Conservation (phyloP, 2,329 filamentous ascomycete genomes). For the Meredithiella fracta region DNA sequence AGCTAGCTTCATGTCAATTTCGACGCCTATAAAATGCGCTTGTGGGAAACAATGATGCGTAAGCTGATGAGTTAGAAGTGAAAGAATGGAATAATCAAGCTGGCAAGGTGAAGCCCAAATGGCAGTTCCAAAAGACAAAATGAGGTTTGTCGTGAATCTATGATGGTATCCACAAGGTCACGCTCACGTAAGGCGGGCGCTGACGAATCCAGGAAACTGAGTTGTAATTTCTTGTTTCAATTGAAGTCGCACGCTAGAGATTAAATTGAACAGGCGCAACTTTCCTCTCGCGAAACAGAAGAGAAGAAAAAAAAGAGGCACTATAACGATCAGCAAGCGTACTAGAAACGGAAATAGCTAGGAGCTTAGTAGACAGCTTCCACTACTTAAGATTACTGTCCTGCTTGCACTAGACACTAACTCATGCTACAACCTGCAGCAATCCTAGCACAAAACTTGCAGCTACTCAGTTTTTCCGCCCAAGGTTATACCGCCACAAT, state of each 20-base stretch:
- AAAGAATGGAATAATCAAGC: no score
- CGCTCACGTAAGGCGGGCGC: background rate
- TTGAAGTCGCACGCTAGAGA: background rate
- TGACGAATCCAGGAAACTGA: background rate
- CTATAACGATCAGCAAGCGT: no score
- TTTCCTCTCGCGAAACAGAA: background rate
- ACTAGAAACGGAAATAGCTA: no score
- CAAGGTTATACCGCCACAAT: background rate
- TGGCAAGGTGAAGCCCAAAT: no score
- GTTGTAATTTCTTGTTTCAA: background rate
- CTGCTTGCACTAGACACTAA: background rate
- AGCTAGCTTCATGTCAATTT: background rate
- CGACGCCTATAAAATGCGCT: background rate
- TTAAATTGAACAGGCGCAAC: background rate
- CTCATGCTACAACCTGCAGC: background rate
- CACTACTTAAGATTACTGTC: background rate
- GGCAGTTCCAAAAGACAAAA: no score
- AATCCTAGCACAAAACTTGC: background rate
- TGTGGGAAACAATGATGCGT: background rate
- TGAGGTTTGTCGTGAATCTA: no score
- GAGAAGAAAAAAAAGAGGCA: background rate
- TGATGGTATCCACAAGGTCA: background rate
- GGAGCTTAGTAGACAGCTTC: no score
- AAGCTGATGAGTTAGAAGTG: no score
- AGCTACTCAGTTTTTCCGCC: no score